Base-by-base conservation (phyloP, 2,329 filamentous ascomycete genomes). In the Calonectria leucothoes region DNA sequence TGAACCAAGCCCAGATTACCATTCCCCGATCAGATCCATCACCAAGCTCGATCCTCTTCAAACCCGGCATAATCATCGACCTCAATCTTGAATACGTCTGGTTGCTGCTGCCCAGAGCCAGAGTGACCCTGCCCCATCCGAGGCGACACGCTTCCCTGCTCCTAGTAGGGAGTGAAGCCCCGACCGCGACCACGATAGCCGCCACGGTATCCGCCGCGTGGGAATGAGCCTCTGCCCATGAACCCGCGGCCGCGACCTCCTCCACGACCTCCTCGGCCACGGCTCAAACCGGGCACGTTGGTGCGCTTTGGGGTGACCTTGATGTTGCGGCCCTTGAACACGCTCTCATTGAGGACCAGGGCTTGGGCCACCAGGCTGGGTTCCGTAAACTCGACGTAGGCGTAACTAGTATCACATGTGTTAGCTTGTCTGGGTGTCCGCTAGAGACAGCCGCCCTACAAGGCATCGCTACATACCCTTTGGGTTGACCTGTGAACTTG, bases 401-500 rank as follows among this genome's bases (percentile, higher is more conserved):
- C 97, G 87, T 99, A 99, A 77, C 96, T 98, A 86, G 70, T 78
- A 59, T 25, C 5, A 23, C 20, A 48, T n/a, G 45, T 23, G 70
- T 79, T 73, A 81, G 78, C 69, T 29, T 48, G n/a, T 23, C 31
- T n/a, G 42, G 14, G 35, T 17, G 23, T 7, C 6, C 49, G 42
- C 27, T 42, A 33, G 67, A 20, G 20, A 55, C 10, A 42, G 67
- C 8, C 10, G 29, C 42, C 12, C 11, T 71, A 42, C 14, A 15
- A 65, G 15, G 59, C n/a, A 8, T 49, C 6, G 48, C 59, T 39
- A 81, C 93, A 85, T 88, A 98, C 96, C 97, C 97, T 89, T 99
- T 99, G n/a, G 97, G 97, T 88, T 98, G 96, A 76, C 97, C 97
- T 14, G 96, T 98, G 83, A 98, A 98, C 88, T 99, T 99, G 88